Percentiles rank a stretch among this genome's conserved stretches.
Conservation (phyloP, 2,329 filamentous ascomycete species). For the Bipolaris gigantea region DNA sequence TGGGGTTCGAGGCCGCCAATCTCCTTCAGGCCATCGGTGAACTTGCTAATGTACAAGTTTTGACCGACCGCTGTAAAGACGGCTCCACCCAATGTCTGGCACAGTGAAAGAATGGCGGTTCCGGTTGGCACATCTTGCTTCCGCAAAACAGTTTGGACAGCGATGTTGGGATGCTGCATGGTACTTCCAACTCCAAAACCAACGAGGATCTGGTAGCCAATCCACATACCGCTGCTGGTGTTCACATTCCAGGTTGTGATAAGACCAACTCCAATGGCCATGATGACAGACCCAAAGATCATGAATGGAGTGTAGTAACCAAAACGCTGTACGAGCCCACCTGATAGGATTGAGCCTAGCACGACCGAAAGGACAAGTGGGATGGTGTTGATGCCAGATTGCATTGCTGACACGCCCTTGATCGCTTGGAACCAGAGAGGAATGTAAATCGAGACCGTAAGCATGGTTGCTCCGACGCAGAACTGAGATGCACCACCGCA, state of each 20-base stretch:
- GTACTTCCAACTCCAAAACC: conserved; percentile 48
- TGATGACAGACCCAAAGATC: conserved; percentile 45
- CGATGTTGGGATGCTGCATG: conserved; percentile 51
- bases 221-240: conserved; percentile 39
- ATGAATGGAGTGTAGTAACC: conserved; percentile 56
- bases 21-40: conserved; percentile 40
- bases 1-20: conserved; percentile 45
- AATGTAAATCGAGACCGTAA: conserved; percentile 47
- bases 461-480: conserved; percentile 44
- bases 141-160: conserved; percentile 48
- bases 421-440: conserved; percentile 54
- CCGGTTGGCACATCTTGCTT: conserved; percentile 48
- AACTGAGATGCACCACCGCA: conserved; percentile 47
- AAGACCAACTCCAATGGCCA: conserved; percentile 50
- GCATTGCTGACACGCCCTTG: conserved; percentile 47
- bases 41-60: conserved; percentile 51
- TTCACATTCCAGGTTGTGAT: conserved; percentile 46
- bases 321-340: conserved; percentile 43
- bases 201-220: conserved; percentile 35
- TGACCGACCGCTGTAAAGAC: conserved; percentile 52
- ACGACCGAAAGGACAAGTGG: conserved; percentile 51
- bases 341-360: conserved; percentile 45
- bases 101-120: conserved; percentile 50
- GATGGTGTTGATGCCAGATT: conserved; percentile 51
- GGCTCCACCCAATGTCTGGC: conserved; percentile 50